Evolutionary conservation across 495 filamentous ascomycete species (phyloP), one percentile per base, ranked within the genome.

Genomic region (Tetracladium setigerum): DNA sequence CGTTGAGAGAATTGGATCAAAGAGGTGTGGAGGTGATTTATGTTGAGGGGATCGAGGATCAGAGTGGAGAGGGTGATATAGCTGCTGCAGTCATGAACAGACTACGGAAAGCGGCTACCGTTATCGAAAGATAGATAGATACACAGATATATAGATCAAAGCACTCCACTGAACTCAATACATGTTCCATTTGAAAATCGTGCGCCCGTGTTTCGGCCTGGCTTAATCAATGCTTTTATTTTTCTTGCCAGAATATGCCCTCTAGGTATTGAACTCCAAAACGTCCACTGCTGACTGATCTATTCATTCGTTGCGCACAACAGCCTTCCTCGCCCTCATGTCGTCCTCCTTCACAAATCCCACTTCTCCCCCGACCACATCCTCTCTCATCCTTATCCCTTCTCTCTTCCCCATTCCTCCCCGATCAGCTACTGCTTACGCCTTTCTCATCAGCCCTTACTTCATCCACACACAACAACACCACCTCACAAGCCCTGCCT

Each of bases 61-160:
- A 17, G 5, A 3, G 7, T 27, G 22, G 7, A 27, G 78, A 85
- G 34, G 83, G 82, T 32, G 83, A 87, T 58, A 79, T 90, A 46
- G 87, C 89, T n/a, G 85, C 89, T 14, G 94, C 92, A 8, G 81
- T 98, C 37, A 97, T 98, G 94, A 98, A 98, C 59, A 72, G 91
- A 53, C 67, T 97, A 7, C 70, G 92, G 39, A 97, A 97, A 68
- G 91, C 91, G 30, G 89, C 92, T 14, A 71, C 70, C 38, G 66
- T 63, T 61, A 82, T 56, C 19, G 35, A 51, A 24, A 38, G 35
- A 13, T 49, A 49, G 38, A 22, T 41, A 44, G 36, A 41, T 7
- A 43, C 34, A 36, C 1, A 44, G n/a, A 5, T 33, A n/a, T 33
- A 34, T 44, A 10, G 1, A 11, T 31, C 11, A 19, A 19, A n/a